Evolutionary conservation across 2,329 filamentous ascomycete genomes (phyloP).

Genomic region (Diaporthe ilicicola): DNA sequence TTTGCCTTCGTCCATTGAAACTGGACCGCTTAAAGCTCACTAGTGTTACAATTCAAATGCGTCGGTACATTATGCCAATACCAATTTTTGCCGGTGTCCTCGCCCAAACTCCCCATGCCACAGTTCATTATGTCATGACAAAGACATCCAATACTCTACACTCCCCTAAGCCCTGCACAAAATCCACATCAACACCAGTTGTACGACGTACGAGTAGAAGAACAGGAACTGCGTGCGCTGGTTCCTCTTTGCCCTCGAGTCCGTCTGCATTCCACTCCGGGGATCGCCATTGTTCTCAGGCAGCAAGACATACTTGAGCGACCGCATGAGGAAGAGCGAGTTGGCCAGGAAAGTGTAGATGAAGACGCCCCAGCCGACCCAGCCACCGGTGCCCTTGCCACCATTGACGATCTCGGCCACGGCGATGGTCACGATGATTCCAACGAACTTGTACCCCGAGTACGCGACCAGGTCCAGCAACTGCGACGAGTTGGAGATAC

Average conservation of each 20-base stretch:
- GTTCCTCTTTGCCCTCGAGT: conserved; percentile 85
- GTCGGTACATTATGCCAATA: conserved; percentile 9
- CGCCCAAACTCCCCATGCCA: conserved; percentile 21
- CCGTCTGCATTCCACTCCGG: conserved; percentile 68
- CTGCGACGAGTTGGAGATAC: conserved; percentile 93
- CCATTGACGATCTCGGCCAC: conserved; percentile 80
- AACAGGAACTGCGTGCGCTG: conserved; percentile 92
- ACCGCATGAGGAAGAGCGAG: conserved; percentile 93
- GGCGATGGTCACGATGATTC: conserved; percentile 88
- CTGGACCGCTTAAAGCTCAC: neutral
- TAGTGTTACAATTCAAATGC: conserved; percentile 3
- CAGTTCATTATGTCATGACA: neutral
- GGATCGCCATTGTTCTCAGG: conserved; percentile 79
- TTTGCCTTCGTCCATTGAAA: neutral
- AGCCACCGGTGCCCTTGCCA: conserved; percentile 84
- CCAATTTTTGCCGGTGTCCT: neutral
- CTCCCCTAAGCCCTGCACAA: conserved; percentile 55
- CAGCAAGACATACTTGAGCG: conserved; percentile 92
- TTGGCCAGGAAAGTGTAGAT: conserved; percentile 93
- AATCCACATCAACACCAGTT: conserved; percentile 94
- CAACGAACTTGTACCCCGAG: conserved; percentile 98
- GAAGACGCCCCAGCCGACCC: conserved; percentile 90
- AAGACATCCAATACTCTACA: neutral
- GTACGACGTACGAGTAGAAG: conserved; percentile 92
- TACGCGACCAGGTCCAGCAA: conserved; percentile 95